phyloP scores from a whole-genome alignment of 805 yeast species.

The Ogataea thermomethanolica region DNA sequence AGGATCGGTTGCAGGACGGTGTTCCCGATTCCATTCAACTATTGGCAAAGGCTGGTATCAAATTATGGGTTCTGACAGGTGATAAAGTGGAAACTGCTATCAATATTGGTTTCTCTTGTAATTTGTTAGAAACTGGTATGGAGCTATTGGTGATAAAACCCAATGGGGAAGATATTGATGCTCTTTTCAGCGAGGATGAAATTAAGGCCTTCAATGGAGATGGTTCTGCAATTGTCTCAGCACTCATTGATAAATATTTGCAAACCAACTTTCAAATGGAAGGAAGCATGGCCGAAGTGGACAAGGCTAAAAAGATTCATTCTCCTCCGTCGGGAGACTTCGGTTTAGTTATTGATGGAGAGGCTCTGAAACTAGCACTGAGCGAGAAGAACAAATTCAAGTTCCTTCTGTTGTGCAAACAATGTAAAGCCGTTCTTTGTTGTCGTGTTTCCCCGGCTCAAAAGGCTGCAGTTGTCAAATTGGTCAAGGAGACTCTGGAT shows the following conservation, averaged over 20 bases:
- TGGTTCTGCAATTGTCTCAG: constrained; percentile 38
- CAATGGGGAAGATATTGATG: constrained; percentile 50
- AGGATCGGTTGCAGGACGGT: constrained; percentile 81
- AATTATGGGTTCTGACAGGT: constrained; percentile 84
- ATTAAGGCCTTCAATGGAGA: constrained; percentile 18
- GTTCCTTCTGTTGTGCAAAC: constrained; percentile 69
- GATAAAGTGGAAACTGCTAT: constrained; percentile 89
- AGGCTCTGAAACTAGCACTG: constrained; percentile 58
- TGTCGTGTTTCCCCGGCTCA: constrained; percentile 89
- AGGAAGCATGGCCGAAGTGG: constrained; percentile 58
- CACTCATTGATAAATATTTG: constrained; percentile 51
- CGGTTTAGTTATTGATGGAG: constrained; percentile 80
- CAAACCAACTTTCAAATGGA: constrained; percentile 51
- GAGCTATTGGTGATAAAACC: constrained; percentile 64
- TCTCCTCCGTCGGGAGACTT: constrained; percentile 62
- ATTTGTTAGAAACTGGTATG: constrained; percentile 72
- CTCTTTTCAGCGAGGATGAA: constrained; percentile 36
- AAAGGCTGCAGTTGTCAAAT: constrained; percentile 76
- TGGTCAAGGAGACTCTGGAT: constrained; percentile 68
- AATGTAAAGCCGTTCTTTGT: constrained; percentile 77
- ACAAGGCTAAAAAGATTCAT: constrained; percentile 54
- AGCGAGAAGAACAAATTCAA: constrained; percentile 42
- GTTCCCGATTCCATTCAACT: constrained; percentile 77
- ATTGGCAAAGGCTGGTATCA: constrained; percentile 73
- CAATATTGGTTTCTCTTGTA: constrained; percentile 83